Conservation (phyloP, 306 rosid genomes). For the Prosopis cineraria region DNA sequence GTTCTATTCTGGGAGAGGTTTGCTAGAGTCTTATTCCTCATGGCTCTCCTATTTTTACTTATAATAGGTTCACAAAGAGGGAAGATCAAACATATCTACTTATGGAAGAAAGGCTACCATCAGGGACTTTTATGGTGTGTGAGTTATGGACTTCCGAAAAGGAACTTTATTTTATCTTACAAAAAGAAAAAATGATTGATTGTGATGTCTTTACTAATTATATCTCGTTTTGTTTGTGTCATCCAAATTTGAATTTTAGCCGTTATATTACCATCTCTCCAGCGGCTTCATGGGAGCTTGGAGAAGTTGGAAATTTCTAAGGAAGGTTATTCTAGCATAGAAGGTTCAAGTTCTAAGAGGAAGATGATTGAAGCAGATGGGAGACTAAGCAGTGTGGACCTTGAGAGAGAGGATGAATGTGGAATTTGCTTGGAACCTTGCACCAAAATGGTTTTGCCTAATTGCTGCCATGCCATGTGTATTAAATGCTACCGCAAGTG, state of each 20-base stretch:
- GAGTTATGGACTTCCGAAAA: conserved; percentile 24
- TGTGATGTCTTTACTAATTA: conserved; percentile 23
- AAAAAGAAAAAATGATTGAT: neutral
- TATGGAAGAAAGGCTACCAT: conserved; percentile 94
- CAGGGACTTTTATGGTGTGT: conserved; percentile 83
- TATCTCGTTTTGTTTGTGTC: conserved; percentile 36
- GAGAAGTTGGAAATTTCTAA: conserved; percentile 55
- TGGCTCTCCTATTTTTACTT: conserved; percentile 21
- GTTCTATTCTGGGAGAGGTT: conserved; percentile 4
- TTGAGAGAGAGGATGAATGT: conserved; percentile 94
- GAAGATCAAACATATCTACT: conserved; percentile 62
- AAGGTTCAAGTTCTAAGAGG: conserved; percentile 43
- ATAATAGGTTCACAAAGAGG: conserved; percentile 74
- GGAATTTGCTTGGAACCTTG: conserved; percentile 98
- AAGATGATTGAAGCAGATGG: conserved; percentile 56
- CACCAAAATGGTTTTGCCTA: conserved; percentile 91
- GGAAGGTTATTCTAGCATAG: conserved; percentile 46
- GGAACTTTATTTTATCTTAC: neutral
- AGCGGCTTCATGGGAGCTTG: conserved; percentile 77
- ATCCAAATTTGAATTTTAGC: conserved; percentile 54
- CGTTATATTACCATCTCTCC: conserved; percentile 89
- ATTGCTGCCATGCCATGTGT: conserved; percentile 97
- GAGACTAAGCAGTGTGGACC: conserved; percentile 52
- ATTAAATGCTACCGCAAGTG: conserved; percentile 97
- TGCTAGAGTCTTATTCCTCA: neutral